These are phyloP conservation scores for Collybiopsis luxurians DNA, from an alignment of 768 basidiomycete species.

Conservation along the genomic window DNA sequence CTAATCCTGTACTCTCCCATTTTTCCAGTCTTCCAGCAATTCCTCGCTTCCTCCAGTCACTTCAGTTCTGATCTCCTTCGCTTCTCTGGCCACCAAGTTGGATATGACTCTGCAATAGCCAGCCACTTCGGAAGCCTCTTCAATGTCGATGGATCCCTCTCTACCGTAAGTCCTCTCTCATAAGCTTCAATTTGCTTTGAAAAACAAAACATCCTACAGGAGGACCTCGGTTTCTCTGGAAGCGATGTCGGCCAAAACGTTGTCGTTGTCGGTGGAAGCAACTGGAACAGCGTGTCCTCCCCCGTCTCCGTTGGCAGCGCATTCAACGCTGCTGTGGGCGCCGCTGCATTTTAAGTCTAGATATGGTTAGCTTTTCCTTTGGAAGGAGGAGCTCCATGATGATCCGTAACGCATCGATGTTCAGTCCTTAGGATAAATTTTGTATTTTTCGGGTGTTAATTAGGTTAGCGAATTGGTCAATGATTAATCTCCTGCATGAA, in stretches of 20 bases:
- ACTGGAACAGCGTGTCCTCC: conserved; percentile 22
- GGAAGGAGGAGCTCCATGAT: too few species aligned
- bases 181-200: too few species aligned
- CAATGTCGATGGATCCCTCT: conserved; percentile 6
- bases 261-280: conserved; percentile 20
- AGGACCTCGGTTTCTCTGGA: conserved; percentile 19
- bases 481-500: too few species aligned
- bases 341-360: neutral
- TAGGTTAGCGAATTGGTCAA: too few species aligned
- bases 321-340: conserved; percentile 6
- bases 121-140: neutral
- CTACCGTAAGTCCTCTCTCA: conserved; percentile 6
- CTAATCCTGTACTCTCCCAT: neutral
- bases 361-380: too few species aligned
- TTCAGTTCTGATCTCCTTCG: conserved; percentile 10
- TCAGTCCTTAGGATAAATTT: too few species aligned
- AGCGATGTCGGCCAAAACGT: conserved; percentile 21
- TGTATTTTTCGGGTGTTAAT: too few species aligned
- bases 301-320: conserved; percentile 11
- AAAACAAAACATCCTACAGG: neutral
- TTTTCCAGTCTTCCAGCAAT: conserved; percentile 11
- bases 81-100: conserved; percentile 8
- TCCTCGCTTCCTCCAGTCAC: conserved; percentile 4
- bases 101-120: conserved; percentile 9
- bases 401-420: too few species aligned